These are phyloP conservation scores for Leishmania guyanensis DNA, from an alignment of 208 protist genomes.

Conservation along the genomic window DNA sequence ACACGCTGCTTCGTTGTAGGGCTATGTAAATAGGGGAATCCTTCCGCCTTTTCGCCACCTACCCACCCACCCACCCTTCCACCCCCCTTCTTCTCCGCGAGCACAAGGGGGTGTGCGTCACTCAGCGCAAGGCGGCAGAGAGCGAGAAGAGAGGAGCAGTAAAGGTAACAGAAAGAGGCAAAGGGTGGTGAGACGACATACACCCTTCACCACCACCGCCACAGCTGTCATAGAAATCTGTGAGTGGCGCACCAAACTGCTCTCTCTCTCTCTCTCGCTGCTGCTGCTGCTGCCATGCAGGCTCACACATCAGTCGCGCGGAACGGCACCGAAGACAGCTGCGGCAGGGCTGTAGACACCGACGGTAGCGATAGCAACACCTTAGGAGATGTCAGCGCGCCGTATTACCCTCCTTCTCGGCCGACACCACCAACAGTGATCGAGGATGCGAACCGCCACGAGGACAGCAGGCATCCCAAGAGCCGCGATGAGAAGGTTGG, in stretches of 20 bases:
- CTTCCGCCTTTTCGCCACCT: too few relatives aligned
- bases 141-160: not conserved
- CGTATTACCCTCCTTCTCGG: not conserved
- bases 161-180: not conserved
- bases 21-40: too few relatives aligned
- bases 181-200: not conserved
- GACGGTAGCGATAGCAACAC: not conserved
- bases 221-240: not conserved
- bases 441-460: not conserved
- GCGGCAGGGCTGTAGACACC: not conserved
- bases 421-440: not conserved
- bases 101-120: too few relatives aligned
- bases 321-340: not conserved
- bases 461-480: not conserved
- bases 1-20: too few relatives aligned
- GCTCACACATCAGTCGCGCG: not conserved
- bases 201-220: not conserved
- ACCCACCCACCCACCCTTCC: not conserved
- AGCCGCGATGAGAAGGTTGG: not conserved
- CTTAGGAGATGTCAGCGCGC: not conserved
- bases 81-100: not conserved
- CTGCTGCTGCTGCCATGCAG: not conserved
- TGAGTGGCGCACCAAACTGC: not conserved
- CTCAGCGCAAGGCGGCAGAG: not conserved
- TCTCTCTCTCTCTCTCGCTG: not conserved